Base-by-base conservation (phyloP, 2,329 filamentous ascomycete species). In the Sporothrix brasiliensis region DNA sequence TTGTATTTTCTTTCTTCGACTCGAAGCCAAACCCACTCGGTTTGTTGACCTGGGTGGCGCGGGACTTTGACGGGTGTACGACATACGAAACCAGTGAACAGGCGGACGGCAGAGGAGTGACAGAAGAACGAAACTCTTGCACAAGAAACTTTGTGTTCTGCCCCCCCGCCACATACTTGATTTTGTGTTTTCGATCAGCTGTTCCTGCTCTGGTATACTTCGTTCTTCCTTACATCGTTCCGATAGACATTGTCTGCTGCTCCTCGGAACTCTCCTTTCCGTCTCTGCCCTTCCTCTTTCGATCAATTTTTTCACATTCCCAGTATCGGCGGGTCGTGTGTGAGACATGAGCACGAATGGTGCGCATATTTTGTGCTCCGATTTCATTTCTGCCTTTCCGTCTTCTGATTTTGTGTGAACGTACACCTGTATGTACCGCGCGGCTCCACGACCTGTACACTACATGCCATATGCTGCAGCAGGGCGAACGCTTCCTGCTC, bases 51-150 rank as follows among this genome's bases (percentile, higher is more conserved):
- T 24, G 4, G 50, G 11, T 10, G 50, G 14, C 50, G 21, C 21
- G 21, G 53, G 53, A 41, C 30, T 21, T 47, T 21, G 58, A 39
- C 39, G n/a, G 58, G 39, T 63, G 39, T 47, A 63, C 58, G 58
- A 47, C 19, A 24, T 47, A 47, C 58, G 39, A 47, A 39, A 24
- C 21, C 39, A 47, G 13, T 19, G 39, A n/a, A 27, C 39, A 47
- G 30, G 39, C 13, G 39, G 58, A 47, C 61, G 61, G 41, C 44
- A 65, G 61, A 50, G 14, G 24, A 65, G 61, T 65, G 61, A 65
- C 61, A n/a, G 61, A 65, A 65, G 61, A 24, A 65, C 61, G 44
- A 65, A 65, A 63, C 39, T 14, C 58, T 63, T 27, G 39, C 39
- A 47, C 58, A 63, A 44, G 10, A 21, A 44, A 44, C n/a, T 44